Evolutionary conservation across 2,329 filamentous ascomycete species (phyloP).

Genomic region (Mariannaea elegans): DNA sequence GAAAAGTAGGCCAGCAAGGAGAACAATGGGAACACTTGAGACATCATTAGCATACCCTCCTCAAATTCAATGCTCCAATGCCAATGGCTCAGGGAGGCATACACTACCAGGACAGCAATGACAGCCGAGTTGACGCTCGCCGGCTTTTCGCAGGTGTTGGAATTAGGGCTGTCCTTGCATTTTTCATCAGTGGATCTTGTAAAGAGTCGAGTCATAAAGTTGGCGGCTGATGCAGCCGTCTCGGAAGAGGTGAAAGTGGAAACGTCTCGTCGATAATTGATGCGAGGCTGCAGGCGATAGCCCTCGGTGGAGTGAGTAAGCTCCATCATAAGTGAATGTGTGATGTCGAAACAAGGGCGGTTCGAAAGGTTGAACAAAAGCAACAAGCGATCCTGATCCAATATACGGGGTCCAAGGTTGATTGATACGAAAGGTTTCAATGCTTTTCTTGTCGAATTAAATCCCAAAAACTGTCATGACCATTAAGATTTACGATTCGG

Average conservation of each 20-base stretch:
- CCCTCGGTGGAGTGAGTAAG: conserved; percentile 27
- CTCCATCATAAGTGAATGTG: conserved; percentile 28
- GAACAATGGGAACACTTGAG: conserved; percentile 76
- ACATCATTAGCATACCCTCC: conserved; percentile 26
- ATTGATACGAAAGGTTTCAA: conserved; percentile 15
- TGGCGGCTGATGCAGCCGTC: conserved; percentile 17
- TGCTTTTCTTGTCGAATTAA: conserved; percentile 24
- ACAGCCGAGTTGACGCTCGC: conserved; percentile 64
- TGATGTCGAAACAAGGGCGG: conserved; percentile 5
- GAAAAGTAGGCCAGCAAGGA: conserved; percentile 72
- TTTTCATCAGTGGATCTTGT: conserved; percentile 24
- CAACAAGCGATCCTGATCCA: conserved; percentile 24
- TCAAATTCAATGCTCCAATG: background rate
- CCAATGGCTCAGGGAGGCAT: conserved; percentile 52
- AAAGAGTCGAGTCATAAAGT: conserved; percentile 32
- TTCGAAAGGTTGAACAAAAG: conserved; percentile 17
- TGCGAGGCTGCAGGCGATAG: conserved; percentile 39
- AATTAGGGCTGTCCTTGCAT: conserved; percentile 30
- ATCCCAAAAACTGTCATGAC: conserved; percentile 29
- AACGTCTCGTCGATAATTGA: conserved; percentile 36
- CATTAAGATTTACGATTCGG: conserved; percentile 32
- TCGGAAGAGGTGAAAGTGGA: background rate
- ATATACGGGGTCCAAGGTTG: conserved; percentile 10
- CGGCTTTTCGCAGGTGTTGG: conserved; percentile 68
- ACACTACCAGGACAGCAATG: conserved; percentile 76